These are phyloP conservation scores for Acanthamoeba culbertsoni DNA, from an alignment of 208 protist species.

Conservation along the genomic window DNA sequence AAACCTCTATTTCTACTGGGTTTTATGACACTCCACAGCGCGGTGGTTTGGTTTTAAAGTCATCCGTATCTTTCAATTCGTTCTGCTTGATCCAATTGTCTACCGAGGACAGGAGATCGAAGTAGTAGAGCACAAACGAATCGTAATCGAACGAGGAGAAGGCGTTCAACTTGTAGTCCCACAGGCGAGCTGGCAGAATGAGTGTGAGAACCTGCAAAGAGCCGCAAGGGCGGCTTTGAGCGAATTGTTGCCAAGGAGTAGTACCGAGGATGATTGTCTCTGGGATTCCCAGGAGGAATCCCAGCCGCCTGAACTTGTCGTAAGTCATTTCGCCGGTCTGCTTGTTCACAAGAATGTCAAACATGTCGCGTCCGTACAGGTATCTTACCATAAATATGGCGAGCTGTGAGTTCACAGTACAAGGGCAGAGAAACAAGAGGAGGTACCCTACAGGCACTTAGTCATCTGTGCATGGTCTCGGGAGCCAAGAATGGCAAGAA, in stretches of 20 bases:
- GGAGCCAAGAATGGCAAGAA: neutral
- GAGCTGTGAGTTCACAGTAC: neutral
- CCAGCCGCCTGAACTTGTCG: slow-evolving; percentile 39
- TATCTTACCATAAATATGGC: neutral
- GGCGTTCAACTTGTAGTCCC: slow-evolving; percentile 31
- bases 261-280: slow-evolving; percentile 31
- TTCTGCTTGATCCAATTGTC: neutral
- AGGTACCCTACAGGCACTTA: slow-evolving; percentile 22
- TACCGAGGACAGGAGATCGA: neutral
- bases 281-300: slow-evolving; percentile 57
- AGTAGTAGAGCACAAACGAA: slow-evolving; percentile 42
- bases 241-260: neutral
- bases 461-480: slow-evolving; percentile 24
- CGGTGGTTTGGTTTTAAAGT: neutral
- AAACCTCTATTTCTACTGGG: too few species aligned
- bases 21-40: neutral
- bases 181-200: neutral
- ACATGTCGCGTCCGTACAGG: slow-evolving; percentile 4
- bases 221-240: too few species aligned
- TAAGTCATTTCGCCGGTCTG: neutral
- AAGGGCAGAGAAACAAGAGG: neutral
- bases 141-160: slow-evolving; percentile 40
- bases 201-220: too few species aligned
- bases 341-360: slow-evolving; percentile 35
- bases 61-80: neutral